Evolutionary conservation across 2,329 filamentous ascomycete genomes (phyloP).

Genomic region (Chrysoporthe deuterocubensis): DNA sequence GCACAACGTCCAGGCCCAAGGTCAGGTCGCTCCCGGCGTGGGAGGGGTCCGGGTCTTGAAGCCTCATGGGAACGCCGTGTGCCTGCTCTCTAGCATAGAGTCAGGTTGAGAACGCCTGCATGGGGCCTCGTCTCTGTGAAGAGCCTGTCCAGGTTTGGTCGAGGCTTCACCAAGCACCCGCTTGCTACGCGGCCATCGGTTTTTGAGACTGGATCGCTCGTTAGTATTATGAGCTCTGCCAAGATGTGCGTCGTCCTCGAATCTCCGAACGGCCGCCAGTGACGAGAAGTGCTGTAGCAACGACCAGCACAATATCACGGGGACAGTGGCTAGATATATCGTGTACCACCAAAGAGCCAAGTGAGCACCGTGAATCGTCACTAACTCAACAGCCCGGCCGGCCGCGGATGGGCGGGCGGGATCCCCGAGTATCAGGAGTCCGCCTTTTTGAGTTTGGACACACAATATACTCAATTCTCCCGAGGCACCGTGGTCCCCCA

Average conservation of each 20-base stretch:
- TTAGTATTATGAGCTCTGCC: not conserved
- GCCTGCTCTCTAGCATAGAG: slow-evolving; percentile 14
- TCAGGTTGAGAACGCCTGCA: not conserved
- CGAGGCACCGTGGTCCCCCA: not conserved
- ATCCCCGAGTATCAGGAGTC: not conserved
- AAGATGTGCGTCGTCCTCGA: not conserved
- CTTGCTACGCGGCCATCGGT: not conserved
- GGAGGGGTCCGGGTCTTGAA: slow-evolving; percentile 5
- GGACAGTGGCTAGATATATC: not conserved
- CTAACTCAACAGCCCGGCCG: not conserved
- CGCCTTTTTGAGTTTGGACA: not conserved
- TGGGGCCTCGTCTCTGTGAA: not conserved
- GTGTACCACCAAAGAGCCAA: not conserved
- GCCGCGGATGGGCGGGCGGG: not conserved
- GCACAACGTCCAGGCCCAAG: slow-evolving; percentile 1
- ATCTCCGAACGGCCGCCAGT: not conserved
- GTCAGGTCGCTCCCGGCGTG: not conserved
- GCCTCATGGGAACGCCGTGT: slow-evolving; percentile 6
- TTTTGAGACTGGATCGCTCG: not conserved
- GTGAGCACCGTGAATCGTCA: not conserved
- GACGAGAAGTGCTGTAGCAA: not conserved
- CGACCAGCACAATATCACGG: not conserved
- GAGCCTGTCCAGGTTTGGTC: not conserved
- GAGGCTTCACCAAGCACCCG: slow-evolving; percentile 1
- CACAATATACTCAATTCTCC: not conserved